These are phyloP conservation scores for Trichosanthes truncata DNA, from an alignment of 306 rosid species.

Conservation along the genomic window DNA sequence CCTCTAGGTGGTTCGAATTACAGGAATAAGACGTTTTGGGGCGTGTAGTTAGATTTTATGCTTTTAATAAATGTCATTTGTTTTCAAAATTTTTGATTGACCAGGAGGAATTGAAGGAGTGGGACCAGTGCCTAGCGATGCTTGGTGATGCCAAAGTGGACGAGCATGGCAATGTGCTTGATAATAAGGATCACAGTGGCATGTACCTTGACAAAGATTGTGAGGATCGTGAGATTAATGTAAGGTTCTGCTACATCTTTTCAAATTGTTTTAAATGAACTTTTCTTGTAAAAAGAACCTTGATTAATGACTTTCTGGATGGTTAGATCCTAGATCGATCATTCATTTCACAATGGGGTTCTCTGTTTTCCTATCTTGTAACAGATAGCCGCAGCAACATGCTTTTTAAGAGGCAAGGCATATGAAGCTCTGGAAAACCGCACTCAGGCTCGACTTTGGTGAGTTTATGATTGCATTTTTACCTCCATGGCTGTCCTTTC, in stretches of 20 bases:
- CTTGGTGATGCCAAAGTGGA: slow-evolving; percentile 78
- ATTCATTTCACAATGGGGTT: slow-evolving; percentile 6
- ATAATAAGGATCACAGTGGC: slow-evolving; percentile 49
- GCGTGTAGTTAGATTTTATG: background rate
- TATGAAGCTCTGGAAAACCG: slow-evolving; percentile 90
- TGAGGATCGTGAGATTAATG: slow-evolving; percentile 91
- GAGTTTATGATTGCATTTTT: slow-evolving; percentile 16
- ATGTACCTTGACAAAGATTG: slow-evolving; percentile 82
- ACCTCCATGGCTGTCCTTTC: background rate
- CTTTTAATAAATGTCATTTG: background rate
- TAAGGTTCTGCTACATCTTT: slow-evolving; percentile 11
- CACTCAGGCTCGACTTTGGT: slow-evolving; percentile 84
- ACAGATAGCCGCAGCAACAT: slow-evolving; percentile 92
- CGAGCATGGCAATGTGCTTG: slow-evolving; percentile 60
- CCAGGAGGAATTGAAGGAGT: slow-evolving; percentile 91
- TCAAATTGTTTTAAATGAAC: background rate
- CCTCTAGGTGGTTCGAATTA: background rate
- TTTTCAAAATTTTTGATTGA: background rate
- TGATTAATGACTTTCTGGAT: background rate
- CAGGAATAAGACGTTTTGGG: background rate
- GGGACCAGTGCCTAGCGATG: slow-evolving; percentile 88
- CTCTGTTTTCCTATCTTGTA: slow-evolving; percentile 16
- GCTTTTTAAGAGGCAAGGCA: slow-evolving; percentile 87
- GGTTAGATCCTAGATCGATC: background rate
- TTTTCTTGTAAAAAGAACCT: background rate